Base-by-base conservation (phyloP, 768 basidiomycete species). In the Lentinula aciculospora region DNA sequence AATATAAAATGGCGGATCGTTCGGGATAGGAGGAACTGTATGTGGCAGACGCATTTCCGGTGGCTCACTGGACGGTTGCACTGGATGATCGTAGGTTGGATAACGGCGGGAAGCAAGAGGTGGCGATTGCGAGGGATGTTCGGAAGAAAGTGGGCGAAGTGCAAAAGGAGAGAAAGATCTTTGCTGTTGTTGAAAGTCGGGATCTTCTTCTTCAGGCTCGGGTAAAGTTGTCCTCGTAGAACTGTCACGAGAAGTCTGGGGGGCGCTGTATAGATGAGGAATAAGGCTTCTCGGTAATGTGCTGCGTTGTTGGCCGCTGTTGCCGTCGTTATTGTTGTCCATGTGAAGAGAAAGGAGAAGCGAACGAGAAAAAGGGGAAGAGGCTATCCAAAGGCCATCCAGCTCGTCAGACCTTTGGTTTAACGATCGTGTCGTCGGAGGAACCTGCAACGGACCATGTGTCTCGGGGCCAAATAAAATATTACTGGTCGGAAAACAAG, bases 231-330 rank as follows among this genome's bases (percentile, higher is more conserved):
- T 61, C 34, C 62, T 47, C 1, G 62, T 61, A 19, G 56, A 61
- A 51, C 60, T 63, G 54, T 61, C 58, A 37, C 58, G 45, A 21
- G 61, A 32, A 40, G 60, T 42, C 17, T 72, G 74, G 5, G 77
- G 77, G 6, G 73, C 61, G 53, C 60, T 68, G 62, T 70, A 74
- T 48, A 83, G 74, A 61, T 76, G 78, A n/a, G 76, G 76, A 57
- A 75, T 76, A 39, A 84, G 74, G 60, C 74, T 78, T 59, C 70
- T 72, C 36, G 82, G 82, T 17, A 84, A 75, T 29, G 79, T 79
- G 71, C 80, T 82, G 60, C 74, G 71, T 59, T 65, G 64, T 27
- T 28, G 23, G 39, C 37, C 37, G 36, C 32, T 42, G n/a, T 61
- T 58, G 44, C 62, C 62, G 19, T 68, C 15, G 27, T 27, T 47